These are phyloP conservation scores for Scheffersomyces coipomensis DNA, from an alignment of 805 yeast species.

Conservation along the genomic window DNA sequence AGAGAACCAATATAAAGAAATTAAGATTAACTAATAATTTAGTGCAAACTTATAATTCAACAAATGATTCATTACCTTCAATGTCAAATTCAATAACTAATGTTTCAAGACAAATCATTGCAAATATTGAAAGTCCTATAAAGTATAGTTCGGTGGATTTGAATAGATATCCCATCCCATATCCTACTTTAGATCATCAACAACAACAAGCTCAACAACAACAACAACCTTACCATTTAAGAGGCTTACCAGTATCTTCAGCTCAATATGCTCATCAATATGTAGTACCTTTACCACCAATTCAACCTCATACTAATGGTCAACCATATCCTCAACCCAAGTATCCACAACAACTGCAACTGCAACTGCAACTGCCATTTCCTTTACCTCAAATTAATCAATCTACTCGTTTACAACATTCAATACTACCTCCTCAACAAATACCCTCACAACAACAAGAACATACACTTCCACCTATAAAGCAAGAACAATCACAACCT, in stretches of 20 bases:
- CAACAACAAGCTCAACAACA: background rate
- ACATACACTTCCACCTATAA: background rate
- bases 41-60: constrained; percentile 7
- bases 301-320: background rate
- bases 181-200: background rate
- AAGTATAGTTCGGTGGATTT: background rate
- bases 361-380: background rate
- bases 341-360: background rate
- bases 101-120: background rate
- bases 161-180: background rate
- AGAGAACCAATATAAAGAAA: constrained; percentile 14
- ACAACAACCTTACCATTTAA: background rate
- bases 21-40: constrained; percentile 4
- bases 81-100: constrained; percentile 2
- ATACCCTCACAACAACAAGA: background rate
- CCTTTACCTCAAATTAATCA: too few species aligned
- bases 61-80: constrained; percentile 5
- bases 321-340: background rate
- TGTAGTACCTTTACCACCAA: too few species aligned
- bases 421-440: too few species aligned
- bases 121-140: background rate
- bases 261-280: too few species aligned
- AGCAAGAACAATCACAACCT: background rate
- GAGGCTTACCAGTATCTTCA: too few species aligned
- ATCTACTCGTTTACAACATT: too few species aligned